Evolutionary conservation across 345 rosid genomes (phyloP), one percentile per base, ranked within the genome.

Genomic region (Pistacia vera): DNA sequence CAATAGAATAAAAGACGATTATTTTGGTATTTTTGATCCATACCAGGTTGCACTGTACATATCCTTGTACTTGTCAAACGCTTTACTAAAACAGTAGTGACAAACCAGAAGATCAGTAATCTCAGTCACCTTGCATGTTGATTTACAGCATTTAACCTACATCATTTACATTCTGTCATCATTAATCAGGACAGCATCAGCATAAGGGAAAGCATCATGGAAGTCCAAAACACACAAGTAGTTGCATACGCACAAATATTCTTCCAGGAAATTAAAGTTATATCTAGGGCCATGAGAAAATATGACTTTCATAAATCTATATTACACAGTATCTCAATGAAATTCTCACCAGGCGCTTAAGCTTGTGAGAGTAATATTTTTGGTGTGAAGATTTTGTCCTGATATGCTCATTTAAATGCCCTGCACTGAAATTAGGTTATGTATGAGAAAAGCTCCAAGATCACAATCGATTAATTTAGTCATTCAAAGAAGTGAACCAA

Each of bases 71-170:
- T 85, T 91, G 85, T 89, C 92, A 60, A 87, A 88, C 71, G 92
- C 91, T 79, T 91, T 91, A 76, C 87, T 81, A 25, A 89, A 83
- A 75, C 97, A 91, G 77, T 83, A 83, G 67, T 89, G 93, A 81
- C 92, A 91, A 68, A 81, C 86, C 87, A 91, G 55, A 67, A 91
- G 93, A 81, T 89, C 91, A 64, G 75, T 87, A 62, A 91, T 87
- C 71, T 82, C 78, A 28, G 92, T 91, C 78, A 89, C 88, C 63
- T 83, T 79, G 86, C 93, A 91, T 12, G 91, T 88, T 70, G 93
- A 81, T 78, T 91, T 91, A 65, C 92, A 88, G 89, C 97, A 91
- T 85, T 91, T 91, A 49, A 89, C 92, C 96, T 89, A 81, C 68
- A 76, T 69, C 35, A 63, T 18, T 56, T 17, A 65, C 10, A 69